Evolutionary conservation across 2,329 filamentous ascomycete species (phyloP), one percentile per base, ranked within the genome.

Genomic region (Colletotrichum salicis): DNA sequence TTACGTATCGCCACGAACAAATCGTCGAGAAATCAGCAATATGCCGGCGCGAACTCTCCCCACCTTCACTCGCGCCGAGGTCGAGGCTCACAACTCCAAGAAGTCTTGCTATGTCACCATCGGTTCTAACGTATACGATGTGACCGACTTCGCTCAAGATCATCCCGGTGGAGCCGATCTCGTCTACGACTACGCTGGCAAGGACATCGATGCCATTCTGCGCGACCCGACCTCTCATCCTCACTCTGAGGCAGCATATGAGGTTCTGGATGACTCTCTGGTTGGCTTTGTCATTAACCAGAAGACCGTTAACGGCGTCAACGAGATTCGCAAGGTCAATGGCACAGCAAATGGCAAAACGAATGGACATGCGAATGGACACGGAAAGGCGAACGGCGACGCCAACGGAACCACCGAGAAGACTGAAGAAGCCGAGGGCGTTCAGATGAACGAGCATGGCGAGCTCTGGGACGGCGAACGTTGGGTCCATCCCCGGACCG

Each of bases 21-120:
- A 74, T 48, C 22, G 55, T 29, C 33, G 37, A 61, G 11, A 12
- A 55, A 37, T 13, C 48, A 56, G 5, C 27, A 67, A 52, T 48
- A 97, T 97, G 94, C 93, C 95, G 76, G 91, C 90, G 78, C 90
- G 90, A 80, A 95, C 90, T 60, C 90, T 98, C 61, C 96, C 96
- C 69, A 96, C 92, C 33, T 92, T 98, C 79, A 92, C 94, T 61
- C 88, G 88, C 76, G 89, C 92, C 76, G 94, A 99, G 80, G 91
- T 99, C 79, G 90, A 92, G 81, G 86, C 91, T 76, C 95, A 97
- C 83, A 96, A 93, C 81, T 92, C 90, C 58, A 85, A 86, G 61
- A 90, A 94, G 79, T 97, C 94, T 60, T 98, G 96, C 86, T 99
- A 95, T 86, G 95, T 99, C 76, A 96, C 94, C 3, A 87, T 98